Percentiles rank a stretch among this genome's conserved stretches.
Evolutionary conservation across 495 filamentous ascomycete genomes (phyloP).

Genomic region (Halenospora varia): DNA sequence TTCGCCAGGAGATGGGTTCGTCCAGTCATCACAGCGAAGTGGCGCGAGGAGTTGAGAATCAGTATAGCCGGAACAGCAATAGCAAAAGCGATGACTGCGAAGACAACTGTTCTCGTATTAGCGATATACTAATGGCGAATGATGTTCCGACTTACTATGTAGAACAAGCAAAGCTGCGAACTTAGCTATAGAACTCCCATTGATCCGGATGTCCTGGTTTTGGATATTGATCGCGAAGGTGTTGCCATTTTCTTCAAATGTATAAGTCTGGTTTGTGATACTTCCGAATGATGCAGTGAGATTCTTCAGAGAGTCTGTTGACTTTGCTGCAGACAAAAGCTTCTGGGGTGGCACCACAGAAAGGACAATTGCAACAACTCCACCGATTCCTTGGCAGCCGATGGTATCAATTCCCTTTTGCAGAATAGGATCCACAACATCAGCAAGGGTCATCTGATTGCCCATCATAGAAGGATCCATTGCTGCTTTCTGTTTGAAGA

Average conservation of each 20-base stretch:
- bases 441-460: background rate
- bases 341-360: background rate
- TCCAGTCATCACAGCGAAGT: background rate
- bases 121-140: background rate
- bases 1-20: background rate
- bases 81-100: background rate
- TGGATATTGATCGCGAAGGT: background rate
- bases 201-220: background rate
- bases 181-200: background rate
- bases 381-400: background rate
- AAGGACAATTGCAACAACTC: background rate
- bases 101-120: background rate
- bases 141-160: background rate
- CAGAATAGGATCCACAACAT: background rate
- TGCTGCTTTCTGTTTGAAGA: background rate
- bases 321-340: background rate
- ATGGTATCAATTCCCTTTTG: background rate
- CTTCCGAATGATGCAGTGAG: background rate
- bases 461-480: background rate
- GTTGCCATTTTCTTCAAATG: background rate
- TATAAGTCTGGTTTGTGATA: background rate
- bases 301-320: background rate
- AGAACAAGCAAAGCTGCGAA: background rate
- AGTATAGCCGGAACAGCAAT: background rate
- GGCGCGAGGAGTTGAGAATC: background rate